Percentiles rank a stretch among this genome's conserved stretches.
Conservation (phyloP, 768 basidiomycete species). For the Tulasnella sp. region DNA sequence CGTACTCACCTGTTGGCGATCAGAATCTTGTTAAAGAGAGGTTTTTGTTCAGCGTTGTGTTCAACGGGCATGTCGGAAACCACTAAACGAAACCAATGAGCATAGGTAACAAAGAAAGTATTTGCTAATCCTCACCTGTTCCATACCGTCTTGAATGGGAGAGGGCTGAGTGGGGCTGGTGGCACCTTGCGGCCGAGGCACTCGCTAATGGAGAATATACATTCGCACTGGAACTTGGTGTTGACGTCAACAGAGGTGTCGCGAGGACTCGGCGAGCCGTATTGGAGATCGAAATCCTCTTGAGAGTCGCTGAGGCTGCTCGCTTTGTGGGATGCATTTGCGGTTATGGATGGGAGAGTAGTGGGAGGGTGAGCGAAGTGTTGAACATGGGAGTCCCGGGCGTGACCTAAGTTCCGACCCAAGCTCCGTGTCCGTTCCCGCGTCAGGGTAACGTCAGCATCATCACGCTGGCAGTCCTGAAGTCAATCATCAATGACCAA, state of each 20-base stretch:
- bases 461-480: background rate
- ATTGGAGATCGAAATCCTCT: constrained; percentile 4
- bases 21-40: constrained; percentile 77
- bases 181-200: background rate
- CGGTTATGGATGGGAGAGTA: background rate
- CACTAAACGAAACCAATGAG: background rate
- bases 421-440: constrained; percentile 9
- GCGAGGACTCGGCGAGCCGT: background rate
- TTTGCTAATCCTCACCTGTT: background rate
- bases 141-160: background rate
- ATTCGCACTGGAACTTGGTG: background rate
- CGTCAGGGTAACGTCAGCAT: background rate
- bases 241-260: background rate
- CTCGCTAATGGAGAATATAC: background rate
- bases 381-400: constrained; percentile 3
- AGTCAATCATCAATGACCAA: too few species aligned
- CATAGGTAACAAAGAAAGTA: background rate
- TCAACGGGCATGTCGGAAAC: background rate
- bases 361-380: background rate
- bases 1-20: constrained; percentile 82
- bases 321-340: constrained; percentile 24
- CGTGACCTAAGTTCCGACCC: constrained; percentile 9
- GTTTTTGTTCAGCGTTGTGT: constrained; percentile 29
- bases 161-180: background rate
- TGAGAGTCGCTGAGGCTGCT: constrained; percentile 11